Evolutionary conservation across 2,329 filamentous ascomycete genomes (phyloP), one percentile per base, ranked within the genome.

Genomic region (Phialophora verrucosa): DNA sequence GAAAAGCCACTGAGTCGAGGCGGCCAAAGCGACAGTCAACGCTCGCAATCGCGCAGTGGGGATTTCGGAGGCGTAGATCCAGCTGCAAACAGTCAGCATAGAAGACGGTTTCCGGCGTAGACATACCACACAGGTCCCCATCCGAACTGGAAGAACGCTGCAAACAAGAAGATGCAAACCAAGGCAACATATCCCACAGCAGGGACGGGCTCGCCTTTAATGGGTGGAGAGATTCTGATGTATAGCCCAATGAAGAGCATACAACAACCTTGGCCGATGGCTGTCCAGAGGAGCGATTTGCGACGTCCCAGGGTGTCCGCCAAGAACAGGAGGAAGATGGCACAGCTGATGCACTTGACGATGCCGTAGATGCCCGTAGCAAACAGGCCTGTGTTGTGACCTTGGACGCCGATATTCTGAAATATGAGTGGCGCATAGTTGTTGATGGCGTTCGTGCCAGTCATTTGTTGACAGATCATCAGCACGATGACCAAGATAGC

Each of bases 291-390:
- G 25, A 90, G 79, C 29, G 64, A 60, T 65, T 61, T 23, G 66
- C 88, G 81, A 62, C 90, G 85, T 25, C 90, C 90, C 1, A 91
- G 84, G 1, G 87, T 88, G 75, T 92, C 90, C 65, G 87, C 88
- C 12, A 85, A 83, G 71, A 91, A 88, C 70, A 90, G 74, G 23
- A 92, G 81, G 80, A 91, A 92, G 60, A 82, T 74, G 4, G 84
- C 82, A 74, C 88, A 90, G 58, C 59, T 53, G 12, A 83, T 78
- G 77, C 89, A 87, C 76, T 91, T 92, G 63, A 91, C 85, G 61
- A 91, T 83, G 31, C 89, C 90, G 74, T 91, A 92, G 71, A 92
- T 85, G 44, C 90, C 90, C 0, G 90, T 91, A 2, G 90, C 89
- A 75, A 92, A 90, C 20, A 92, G 84, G n/a, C 85, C 86, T 44